phyloP scores from a whole-genome alignment of 108 stramenopile species.

The Cyclostephanos tholiformis region DNA sequence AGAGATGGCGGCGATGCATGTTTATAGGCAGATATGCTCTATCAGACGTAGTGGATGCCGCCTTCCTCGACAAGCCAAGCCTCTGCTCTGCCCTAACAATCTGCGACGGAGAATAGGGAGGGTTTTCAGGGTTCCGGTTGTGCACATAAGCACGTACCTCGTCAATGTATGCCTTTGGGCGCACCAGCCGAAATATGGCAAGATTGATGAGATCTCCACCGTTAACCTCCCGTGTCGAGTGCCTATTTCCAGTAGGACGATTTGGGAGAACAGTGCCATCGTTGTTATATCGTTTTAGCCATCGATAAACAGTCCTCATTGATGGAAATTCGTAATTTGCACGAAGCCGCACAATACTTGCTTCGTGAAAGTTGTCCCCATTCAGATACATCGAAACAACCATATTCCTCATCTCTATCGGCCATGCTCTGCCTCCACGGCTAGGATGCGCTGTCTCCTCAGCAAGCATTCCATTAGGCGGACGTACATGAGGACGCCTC shows the following conservation, averaged over 20 bases:
- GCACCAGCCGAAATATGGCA: constrained; percentile 11
- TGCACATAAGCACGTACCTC: constrained; percentile 26
- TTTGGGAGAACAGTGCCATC: background rate
- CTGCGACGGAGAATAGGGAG: background rate
- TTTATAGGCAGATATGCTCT: background rate
- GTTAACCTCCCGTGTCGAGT: constrained; percentile 27
- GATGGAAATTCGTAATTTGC: too few species aligned
- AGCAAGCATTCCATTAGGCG: too few species aligned
- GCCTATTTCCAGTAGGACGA: constrained; percentile 8
- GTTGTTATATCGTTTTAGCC: background rate
- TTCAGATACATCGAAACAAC: too few species aligned
- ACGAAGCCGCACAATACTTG: too few species aligned
- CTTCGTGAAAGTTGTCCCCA: too few species aligned
- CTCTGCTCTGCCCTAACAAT: background rate
- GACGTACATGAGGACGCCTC: too few species aligned
- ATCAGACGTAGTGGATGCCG: background rate
- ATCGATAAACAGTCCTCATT: background rate
- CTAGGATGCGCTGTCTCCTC: too few species aligned
- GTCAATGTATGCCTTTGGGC: constrained; percentile 25
- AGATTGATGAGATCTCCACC: constrained; percentile 25
- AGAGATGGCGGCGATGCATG: background rate
- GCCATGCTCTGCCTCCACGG: too few species aligned
- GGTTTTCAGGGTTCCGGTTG: constrained; percentile 9
- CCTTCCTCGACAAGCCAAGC: background rate
- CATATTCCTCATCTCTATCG: too few species aligned